Evolutionary conservation across 371 early-diverging fungal species (phyloP), one percentile per base, ranked within the genome.

Genomic region (Saksenaea oblongispora): DNA sequence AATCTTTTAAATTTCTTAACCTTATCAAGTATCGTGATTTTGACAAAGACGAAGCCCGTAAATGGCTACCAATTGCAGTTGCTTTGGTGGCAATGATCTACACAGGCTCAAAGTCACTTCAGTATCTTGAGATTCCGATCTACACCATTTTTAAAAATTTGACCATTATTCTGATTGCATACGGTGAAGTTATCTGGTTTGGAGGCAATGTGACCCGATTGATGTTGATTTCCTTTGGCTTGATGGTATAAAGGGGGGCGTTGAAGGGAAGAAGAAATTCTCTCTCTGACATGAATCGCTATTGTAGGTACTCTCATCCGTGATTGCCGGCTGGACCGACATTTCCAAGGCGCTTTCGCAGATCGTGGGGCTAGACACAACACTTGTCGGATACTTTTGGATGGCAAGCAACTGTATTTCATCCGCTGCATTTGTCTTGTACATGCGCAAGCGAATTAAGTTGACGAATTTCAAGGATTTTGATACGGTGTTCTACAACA

Each of bases 91-190:
- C 89, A 59, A 99, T 99, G 99, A 93, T 99, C 61, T 98, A 97
- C 78, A 95, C 98, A 2, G 99, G 99, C 37, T 95, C 85, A 84
- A 98, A 91, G 85, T 93, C 79, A 18, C 78, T 99, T 15, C 94
- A 96, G 67, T 95, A 89, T 75, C 86, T 99, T 51, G 84, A 92
- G 54, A 93, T 98, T 61, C 94, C 99, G 8, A 78, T 99, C 31
- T 99, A 97, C 73, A 99, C 99, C 51, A 90, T 99, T 53, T 97
- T 99, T 82, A 99, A 99, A 84, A 99, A 99, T 83, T 69, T 97
- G 68, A 97, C 98, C 34, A 99, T 99, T 67, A 96, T 99, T 64
- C 72, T 98, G 42, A 94, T 97, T 70, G 99, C 99, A 5, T 92
- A 96, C 65, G 93, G 95, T 24, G 99, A 99, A 76, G 87, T 86